Percentiles rank a stretch among this genome's conserved stretches.
These are phyloP conservation scores for Wickerhamiella sergipiensis DNA, from an alignment of 805 yeast species.

Conservation along the genomic window DNA sequence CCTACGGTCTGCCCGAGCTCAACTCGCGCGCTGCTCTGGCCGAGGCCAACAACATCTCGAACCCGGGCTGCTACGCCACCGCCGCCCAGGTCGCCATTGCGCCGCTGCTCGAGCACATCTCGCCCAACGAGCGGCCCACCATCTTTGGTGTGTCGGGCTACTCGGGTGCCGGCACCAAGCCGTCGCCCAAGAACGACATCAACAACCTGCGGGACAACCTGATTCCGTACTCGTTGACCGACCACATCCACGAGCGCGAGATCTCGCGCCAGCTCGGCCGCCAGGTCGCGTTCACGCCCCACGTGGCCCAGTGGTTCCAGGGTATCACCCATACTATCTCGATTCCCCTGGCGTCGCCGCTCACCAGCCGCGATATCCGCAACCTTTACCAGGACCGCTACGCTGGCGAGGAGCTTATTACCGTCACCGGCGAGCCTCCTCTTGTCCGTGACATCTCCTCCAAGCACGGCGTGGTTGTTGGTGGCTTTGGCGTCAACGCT, in stretches of 20 bases:
- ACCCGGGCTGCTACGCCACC: slow-evolving; percentile 99
- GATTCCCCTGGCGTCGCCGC: slow-evolving; percentile 55
- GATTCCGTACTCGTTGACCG: slow-evolving; percentile 90
- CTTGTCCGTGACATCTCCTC: slow-evolving; percentile 82
- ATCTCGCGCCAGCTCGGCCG: slow-evolving; percentile 67
- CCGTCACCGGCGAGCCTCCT: slow-evolving; percentile 85
- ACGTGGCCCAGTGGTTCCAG: slow-evolving; percentile 99
- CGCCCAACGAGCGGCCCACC: slow-evolving; percentile 54
- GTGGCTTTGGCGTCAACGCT: slow-evolving; percentile 89
- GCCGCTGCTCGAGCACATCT: slow-evolving; percentile 54
- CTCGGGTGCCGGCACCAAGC: slow-evolving; percentile 99
- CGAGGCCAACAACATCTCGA: slow-evolving; percentile 67
- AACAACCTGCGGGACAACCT: slow-evolving; percentile 63
- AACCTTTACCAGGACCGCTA: slow-evolving; percentile 78
- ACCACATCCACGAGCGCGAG: slow-evolving; percentile 93
- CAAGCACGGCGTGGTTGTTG: slow-evolving; percentile 87
- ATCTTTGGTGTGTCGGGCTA: slow-evolving; percentile 95
- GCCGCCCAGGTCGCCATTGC: slow-evolving; percentile 89
- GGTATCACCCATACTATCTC: slow-evolving; percentile 89
- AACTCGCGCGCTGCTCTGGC: slow-evolving; percentile 53
- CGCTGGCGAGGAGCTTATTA: slow-evolving; percentile 71
- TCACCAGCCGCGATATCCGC: slow-evolving; percentile 72
- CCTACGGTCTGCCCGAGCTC: slow-evolving; percentile 90
- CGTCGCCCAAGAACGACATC: slow-evolving; percentile 87
- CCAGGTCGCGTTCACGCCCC: slow-evolving; percentile 84